Base-by-base conservation (phyloP, 805 yeast genomes). In the Wickerhamiella parazyma region DNA sequence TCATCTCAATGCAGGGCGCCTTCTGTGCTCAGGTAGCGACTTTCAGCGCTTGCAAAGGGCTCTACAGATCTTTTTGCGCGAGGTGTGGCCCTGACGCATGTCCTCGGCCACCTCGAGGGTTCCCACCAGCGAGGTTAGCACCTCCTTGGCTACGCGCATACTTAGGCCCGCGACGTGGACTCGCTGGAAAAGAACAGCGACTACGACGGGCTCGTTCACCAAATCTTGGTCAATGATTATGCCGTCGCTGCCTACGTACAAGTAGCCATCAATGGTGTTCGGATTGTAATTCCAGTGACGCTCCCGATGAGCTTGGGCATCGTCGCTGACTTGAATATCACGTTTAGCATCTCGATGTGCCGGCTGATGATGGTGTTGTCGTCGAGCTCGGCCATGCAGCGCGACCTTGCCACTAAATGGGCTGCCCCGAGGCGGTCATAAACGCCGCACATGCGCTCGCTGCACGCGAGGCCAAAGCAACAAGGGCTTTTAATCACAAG, bases 261-360 rank as follows among this genome's bases (percentile, higher is more conserved):
- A 64, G 59, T 84, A 89, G 0, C 95, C 76, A 2, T 97, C 97
- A 44, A 81, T 62, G 2, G 83, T 70, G 55, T 69, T 83, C 1
- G 85, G 84, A 51, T 87, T 91, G 1, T 58, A 56, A 1, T 93
- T 78, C 97, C 97, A 89, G 21, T 74, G 64, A 77, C 60, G 0
- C 59, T 50, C 48, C 66, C 70, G 1, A 56, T 55, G 11, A 66
- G 57, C 29, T 49, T 48, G 7, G 51, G 39, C 8, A 49, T 55
- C 18, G 45, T 36, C 17, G 49, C 46, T 37, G 45, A 44, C 1
- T 55, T 51, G 51, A 55, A 60, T 7, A 62, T 50, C 10, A 50
- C 46, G 11, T 54, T 50, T 22, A 66, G 52, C 17, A 54, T 53
- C 14, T 45, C 51, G 2, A 53, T 53, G 2, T 65, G 65, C 12